Base-by-base conservation (phyloP, 2,329 filamentous ascomycete species). In the Claviceps digitariae region DNA sequence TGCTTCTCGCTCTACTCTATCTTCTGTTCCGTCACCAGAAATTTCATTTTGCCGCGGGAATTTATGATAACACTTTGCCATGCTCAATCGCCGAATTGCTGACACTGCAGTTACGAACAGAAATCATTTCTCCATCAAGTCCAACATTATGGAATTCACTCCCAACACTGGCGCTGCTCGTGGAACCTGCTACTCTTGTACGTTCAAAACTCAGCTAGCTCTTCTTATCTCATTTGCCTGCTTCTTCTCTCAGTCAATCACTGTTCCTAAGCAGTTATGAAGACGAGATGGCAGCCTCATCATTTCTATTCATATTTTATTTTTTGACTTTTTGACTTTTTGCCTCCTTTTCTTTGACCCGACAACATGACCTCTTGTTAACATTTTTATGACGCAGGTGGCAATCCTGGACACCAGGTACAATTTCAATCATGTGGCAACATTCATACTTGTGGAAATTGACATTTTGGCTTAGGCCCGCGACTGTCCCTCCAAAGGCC, bases 401-500 rank as follows among this genome's bases (percentile, higher is more conserved):
- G 84, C 71, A 82, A 84, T 69, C 76, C 79, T 60, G 80, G 79
- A 63, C 86, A 89, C 70, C 84, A 87, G 83, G 83, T 86, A 84
- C 74, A 74, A 64, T 55, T 46, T 46, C 15, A n/a, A 20, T 17
- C 8, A 20, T 47, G n/a, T 43, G n/a, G 40, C 20, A 21, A 41
- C 5, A 21, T 43, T 36, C 31, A 41, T 27, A 8, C 31, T 43
- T 12, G 52, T 51, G 60, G 52, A 52, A 57, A 55, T 57, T 57
- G 57, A 59, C 52, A 50, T 50, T 57, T 55, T 36, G n/a, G 40
- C 31, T 7, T 61, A 89, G 86, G 86, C 87, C 65, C 86, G 87
- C 65, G 87, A 91, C 66, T 93, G 87, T 79, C 87, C 87, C 65
- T 88, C 83, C 77, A 86, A 86, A 74, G 86, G 86, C 63, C 83